Evolutionary conservation across 306 rosid species (phyloP), one percentile per base, ranked within the genome.

Genomic region (Hippophae gyantsensis): DNA sequence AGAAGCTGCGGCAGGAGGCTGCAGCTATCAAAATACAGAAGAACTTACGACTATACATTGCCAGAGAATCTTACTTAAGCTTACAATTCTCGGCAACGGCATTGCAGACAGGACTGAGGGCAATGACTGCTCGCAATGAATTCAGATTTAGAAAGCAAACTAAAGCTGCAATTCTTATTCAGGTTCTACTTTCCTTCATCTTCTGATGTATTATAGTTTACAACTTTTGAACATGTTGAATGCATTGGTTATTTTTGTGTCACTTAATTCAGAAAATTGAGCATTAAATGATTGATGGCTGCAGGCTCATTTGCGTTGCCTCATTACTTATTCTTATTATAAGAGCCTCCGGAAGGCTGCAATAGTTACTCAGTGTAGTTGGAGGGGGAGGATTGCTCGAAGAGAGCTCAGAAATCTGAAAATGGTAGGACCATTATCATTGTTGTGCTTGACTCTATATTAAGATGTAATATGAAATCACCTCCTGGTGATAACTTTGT

Each of bases 101-200:
- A 73, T 56, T 93, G 75, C 99, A 93, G 80, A 89, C 94, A 48
- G 99, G 99, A 45, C 76, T 88, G 62, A 89, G 99, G 80, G 85
- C 99, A 54, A 93, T 93, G 99, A 86, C 84, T 71, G 97, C 97
- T 70, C 95, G 94, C 54, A 84, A 93, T 80, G 99, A 93, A 65
- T 93, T 84, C 84, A 84, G 97, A 82, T 86, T 84, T 77, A 89
- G 90, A 82, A 93, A 77, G 81, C 94, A 86, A 71, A 86, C 99
- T 10, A 89, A 84, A 81, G 99, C 95, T 60, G 94, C 99, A 66
- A 80, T 82, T 78, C 60, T 61, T 44, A 48, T 93, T 58, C 97
- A 93, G 99, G 99, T 93, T 57, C 62, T 50, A 44, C 43, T 69
- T 45, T 59, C 56, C 25, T 48, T 43, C 63, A 64, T 66, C 71